phyloP scores from a whole-genome alignment of 164 flowering plant species.

The Berberis thunbergii region DNA sequence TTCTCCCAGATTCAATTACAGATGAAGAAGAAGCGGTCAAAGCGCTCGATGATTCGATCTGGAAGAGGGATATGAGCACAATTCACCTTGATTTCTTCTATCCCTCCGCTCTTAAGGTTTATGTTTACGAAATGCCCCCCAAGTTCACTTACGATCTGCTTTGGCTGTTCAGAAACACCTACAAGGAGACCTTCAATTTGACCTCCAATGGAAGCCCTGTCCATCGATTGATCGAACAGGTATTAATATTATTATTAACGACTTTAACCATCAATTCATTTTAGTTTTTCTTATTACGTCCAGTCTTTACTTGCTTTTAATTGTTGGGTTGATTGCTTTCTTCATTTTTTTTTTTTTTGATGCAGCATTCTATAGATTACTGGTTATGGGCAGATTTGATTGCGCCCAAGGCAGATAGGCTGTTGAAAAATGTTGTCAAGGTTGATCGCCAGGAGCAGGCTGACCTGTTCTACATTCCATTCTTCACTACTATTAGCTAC shows the following conservation, averaged over 20 bases:
- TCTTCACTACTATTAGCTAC: constrained; percentile 90
- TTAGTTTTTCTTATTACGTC: neutral
- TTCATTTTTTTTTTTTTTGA: neutral
- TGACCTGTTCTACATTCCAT: constrained; percentile 86
- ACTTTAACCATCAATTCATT: neutral
- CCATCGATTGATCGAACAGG: constrained; percentile 89
- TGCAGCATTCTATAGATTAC: constrained; percentile 90
- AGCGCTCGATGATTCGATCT: too few relatives aligned
- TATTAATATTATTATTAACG: too few relatives aligned
- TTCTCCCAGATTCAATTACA: too few relatives aligned
- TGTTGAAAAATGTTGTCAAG: constrained; percentile 64
- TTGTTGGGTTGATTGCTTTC: neutral
- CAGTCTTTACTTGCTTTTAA: neutral
- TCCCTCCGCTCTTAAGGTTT: neutral
- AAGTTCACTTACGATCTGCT: constrained; percentile 88
- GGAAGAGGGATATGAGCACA: too few relatives aligned
- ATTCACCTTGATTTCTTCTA: too few relatives aligned
- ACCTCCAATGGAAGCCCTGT: constrained; percentile 97
- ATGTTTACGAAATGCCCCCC: constrained; percentile 40
- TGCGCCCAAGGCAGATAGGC: constrained; percentile 71
- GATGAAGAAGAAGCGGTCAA: too few relatives aligned
- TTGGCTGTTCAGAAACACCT: constrained; percentile 63
- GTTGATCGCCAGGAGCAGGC: constrained; percentile 82
- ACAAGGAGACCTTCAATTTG: constrained; percentile 63
- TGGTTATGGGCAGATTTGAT: constrained; percentile 97